Percentiles rank a stretch among this genome's conserved stretches.
Evolutionary conservation across 108 stramenopile genomes (phyloP).

Genomic region (Nitzschia inconspicua): DNA sequence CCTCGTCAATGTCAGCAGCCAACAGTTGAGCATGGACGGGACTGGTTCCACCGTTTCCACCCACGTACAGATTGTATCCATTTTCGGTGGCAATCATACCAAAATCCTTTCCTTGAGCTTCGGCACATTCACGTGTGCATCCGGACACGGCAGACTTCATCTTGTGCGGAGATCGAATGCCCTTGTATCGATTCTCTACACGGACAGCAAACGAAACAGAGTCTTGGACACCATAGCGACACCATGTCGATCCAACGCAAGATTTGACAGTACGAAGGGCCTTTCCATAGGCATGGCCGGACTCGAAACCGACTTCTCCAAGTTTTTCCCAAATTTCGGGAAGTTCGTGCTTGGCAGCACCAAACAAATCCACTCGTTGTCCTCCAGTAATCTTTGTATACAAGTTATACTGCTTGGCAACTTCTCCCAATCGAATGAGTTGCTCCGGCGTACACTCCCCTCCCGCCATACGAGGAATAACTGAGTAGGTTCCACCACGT

Average conservation of each 20-base stretch:
- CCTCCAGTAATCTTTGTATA: conserved; percentile 93
- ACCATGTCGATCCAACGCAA: conserved; percentile 94
- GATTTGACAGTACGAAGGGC: conserved; percentile 92
- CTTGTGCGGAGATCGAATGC: conserved; percentile 93
- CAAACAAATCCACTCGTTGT: conserved; percentile 91
- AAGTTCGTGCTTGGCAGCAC: conserved; percentile 89
- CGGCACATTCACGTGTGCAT: conserved; percentile 91
- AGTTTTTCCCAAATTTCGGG: conserved; percentile 94
- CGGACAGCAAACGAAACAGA: conserved; percentile 85
- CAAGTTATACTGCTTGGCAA: conserved; percentile 82
- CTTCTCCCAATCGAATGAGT: conserved; percentile 82
- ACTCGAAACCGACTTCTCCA: conserved; percentile 85
- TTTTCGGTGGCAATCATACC: conserved; percentile 93
- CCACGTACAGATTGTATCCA: conserved; percentile 91
- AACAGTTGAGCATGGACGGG: conserved; percentile 89
- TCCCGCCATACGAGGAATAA: conserved; percentile 90
- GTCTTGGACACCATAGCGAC: conserved; percentile 92
- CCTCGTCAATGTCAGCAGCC: conserved; percentile 88
- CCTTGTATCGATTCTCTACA: conserved; percentile 93
- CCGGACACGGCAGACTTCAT: conserved; percentile 89
- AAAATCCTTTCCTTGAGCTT: conserved; percentile 92
- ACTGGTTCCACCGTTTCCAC: conserved; percentile 87
- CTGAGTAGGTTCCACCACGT: conserved; percentile 91
- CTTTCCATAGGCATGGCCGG: conserved; percentile 94
- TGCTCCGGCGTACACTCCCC: conserved; percentile 89